Percentiles rank a stretch among this genome's conserved stretches.
phyloP scores from a whole-genome alignment of 257 asterid genomes.

The Solanum tacnaense region DNA sequence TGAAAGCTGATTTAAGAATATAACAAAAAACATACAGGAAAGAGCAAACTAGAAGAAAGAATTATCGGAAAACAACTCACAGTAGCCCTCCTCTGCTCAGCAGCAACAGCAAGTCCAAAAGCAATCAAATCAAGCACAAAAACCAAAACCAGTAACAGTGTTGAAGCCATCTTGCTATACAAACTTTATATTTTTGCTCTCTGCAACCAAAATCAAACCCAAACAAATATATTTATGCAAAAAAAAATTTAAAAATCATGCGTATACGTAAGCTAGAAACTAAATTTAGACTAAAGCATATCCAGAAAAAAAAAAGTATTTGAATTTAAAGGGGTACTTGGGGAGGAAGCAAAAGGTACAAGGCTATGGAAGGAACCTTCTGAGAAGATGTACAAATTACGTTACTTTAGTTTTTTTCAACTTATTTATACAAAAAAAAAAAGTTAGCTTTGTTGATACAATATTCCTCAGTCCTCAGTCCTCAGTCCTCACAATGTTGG shows the following conservation, averaged over 20 bases:
- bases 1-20: not conserved
- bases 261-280: not conserved
- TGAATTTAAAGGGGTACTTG: not conserved
- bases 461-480: not conserved
- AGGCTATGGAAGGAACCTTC: not conserved
- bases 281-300: not conserved
- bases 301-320: not conserved
- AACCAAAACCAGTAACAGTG: conserved; percentile 32
- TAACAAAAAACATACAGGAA: not conserved
- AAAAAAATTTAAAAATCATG: not conserved
- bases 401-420: not conserved
- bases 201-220: not conserved
- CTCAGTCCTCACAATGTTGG: not conserved
- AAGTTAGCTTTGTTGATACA: not conserved
- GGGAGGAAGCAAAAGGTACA: not conserved
- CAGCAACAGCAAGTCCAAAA: conserved; percentile 72
- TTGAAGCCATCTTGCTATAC: conserved; percentile 38
- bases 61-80: conserved; percentile 18
- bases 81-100: conserved; percentile 59
- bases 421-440: not conserved
- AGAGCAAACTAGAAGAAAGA: not conserved
- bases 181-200: not conserved
- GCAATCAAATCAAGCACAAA: conserved; percentile 65
- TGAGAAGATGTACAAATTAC: not conserved
- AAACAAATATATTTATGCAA: not conserved